phyloP scores from a whole-genome alignment of 176 grass and related monocot genomes.

The Avena atlantica region DNA sequence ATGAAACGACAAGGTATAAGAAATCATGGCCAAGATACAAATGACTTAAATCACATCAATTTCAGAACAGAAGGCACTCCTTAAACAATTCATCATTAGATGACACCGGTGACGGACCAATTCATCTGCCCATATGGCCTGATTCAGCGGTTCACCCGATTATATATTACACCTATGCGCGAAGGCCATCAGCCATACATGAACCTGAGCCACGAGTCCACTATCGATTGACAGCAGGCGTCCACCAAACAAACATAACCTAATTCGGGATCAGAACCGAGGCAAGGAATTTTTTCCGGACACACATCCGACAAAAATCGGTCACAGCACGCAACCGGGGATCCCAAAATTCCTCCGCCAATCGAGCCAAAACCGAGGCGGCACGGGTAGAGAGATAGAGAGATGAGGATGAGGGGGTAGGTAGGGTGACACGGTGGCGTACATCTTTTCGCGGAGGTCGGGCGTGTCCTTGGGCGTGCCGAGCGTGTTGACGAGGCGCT shows the following conservation, averaged over 20 bases:
- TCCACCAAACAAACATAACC: constrained; percentile 5
- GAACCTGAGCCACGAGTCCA: background rate
- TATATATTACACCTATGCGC: background rate
- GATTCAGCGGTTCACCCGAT: background rate
- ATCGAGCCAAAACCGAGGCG: background rate
- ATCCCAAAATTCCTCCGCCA: background rate
- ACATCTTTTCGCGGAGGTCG: constrained; percentile 93
- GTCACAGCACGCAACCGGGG: background rate
- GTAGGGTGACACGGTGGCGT: background rate
- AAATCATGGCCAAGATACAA: background rate
- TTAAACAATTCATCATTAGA: background rate
- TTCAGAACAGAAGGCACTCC: background rate
- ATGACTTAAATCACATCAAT: background rate
- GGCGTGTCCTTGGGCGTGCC: constrained; percentile 97
- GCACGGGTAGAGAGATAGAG: too few relatives aligned
- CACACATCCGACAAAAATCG: background rate
- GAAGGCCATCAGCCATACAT: background rate
- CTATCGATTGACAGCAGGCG: background rate
- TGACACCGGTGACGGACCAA: background rate
- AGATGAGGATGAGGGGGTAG: background rate
- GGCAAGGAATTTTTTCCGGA: background rate
- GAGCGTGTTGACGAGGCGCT: constrained; percentile 94
- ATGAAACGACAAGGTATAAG: background rate
- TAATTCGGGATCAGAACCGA: constrained; percentile 25
- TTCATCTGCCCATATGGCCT: background rate